Percentiles rank a stretch among this genome's conserved stretches.
phyloP scores from a whole-genome alignment of 495 filamentous ascomycete genomes.

The Talaromyces adpressus region DNA sequence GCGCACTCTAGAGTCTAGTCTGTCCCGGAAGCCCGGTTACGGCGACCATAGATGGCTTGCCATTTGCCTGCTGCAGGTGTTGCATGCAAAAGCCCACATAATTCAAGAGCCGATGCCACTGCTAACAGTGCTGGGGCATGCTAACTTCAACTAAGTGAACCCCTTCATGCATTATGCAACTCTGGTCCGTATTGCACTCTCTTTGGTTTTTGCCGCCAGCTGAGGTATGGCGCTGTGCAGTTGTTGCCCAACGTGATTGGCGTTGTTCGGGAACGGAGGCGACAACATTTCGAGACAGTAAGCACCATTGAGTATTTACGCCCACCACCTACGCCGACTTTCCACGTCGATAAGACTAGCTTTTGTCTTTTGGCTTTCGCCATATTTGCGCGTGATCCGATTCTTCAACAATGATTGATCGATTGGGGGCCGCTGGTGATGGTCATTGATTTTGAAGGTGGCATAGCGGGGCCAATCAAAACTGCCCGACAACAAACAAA shows the following conservation, averaged over 20 bases:
- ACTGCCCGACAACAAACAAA: neutral
- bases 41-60: neutral
- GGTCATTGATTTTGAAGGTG: neutral
- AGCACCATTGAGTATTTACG: neutral
- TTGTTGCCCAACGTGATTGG: neutral
- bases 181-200: neutral
- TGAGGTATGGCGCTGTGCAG: neutral
- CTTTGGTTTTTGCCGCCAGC: conserved; percentile 2
- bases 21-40: neutral
- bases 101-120: neutral
- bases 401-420: neutral
- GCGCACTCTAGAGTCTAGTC: neutral
- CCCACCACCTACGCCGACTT: neutral
- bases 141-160: neutral
- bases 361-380: neutral
- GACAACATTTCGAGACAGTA: neutral
- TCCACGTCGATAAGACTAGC: neutral
- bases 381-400: neutral
- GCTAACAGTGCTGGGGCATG: neutral
- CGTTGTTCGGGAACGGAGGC: neutral
- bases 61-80: neutral
- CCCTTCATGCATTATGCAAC: neutral
- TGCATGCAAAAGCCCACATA: neutral
- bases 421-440: neutral
- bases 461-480: neutral